Base-by-base conservation (phyloP, 148 eudicot species). In the Spergularia marina region DNA sequence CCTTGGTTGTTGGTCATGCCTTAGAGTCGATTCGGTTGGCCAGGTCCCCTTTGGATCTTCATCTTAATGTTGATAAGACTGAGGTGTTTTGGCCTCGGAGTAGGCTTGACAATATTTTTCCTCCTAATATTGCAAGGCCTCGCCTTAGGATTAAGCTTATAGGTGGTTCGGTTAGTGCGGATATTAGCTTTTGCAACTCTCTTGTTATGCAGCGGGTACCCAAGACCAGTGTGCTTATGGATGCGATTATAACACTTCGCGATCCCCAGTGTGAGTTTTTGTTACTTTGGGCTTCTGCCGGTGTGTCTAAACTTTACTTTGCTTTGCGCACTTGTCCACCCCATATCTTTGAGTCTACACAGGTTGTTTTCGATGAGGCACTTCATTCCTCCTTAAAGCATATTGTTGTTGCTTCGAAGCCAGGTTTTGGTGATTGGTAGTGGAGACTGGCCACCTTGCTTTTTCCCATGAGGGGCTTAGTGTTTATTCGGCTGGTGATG, bases 91-190 rank as follows among this genome's bases (percentile, higher is more conserved):
- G 25, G 25, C 69, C 69, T 0, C 4, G n/a, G 15, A 65, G 69
- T n/a, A 4, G 49, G 15, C 69, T 65, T 17, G 16, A 16, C 4
- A 51, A 51, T 65, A n/a, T 65, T 41, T 36, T 36, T 14, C 18
- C 69, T 15, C 40, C 51, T 13, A n/a, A 65, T 65, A 65, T 65
- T 65, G 49, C 69, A 34, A 40, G 69, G 17, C 69, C 69, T 30
- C 15, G 4, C 18, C 20, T 0, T 14, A 17, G 20, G 12, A 18
- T 65, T 15, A 65, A 65, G 7, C 7, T 36, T 14, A 47, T 65
- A 11, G 69, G 69, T 36, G 20, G 69, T 5, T 18, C 69, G 7
- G 51, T 65, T 12, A 34, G 69, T 65, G 1, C 7, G 17, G 36
- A 30, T 30, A 2, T 30, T 30, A 30, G 36, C 36, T 30, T 30